These are phyloP conservation scores for Lactarius trivialis DNA, from an alignment of 768 basidiomycete genomes.

Conservation along the genomic window DNA sequence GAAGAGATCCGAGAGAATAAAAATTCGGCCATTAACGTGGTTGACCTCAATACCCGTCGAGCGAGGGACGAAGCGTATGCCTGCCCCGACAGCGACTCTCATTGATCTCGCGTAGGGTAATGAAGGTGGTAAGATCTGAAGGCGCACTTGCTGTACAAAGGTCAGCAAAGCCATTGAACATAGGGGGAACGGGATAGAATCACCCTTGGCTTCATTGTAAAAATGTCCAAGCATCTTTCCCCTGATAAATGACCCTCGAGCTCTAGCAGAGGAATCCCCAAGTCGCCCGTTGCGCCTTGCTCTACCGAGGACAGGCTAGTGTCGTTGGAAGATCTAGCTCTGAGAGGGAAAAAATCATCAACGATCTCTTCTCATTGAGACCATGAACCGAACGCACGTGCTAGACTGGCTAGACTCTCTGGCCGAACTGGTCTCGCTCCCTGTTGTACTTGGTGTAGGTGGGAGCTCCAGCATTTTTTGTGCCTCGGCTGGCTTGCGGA, in stretches of 20 bases:
- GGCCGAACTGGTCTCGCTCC: conserved; percentile 47
- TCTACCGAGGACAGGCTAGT: conserved; percentile 50
- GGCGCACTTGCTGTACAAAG: conserved; percentile 66
- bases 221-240: conserved; percentile 81
- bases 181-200: conserved; percentile 18
- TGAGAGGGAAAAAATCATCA: conserved; percentile 26
- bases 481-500: conserved; percentile 28
- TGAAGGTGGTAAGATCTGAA: conserved; percentile 81
- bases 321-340: conserved; percentile 56
- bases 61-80: conserved; percentile 70
- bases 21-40: conserved; percentile 75
- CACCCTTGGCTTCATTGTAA: conserved; percentile 92
- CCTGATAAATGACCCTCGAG: conserved; percentile 77
- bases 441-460: conserved; percentile 30
- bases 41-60: conserved; percentile 67
- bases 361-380: not conserved
- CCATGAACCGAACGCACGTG: conserved; percentile 38
- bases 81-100: conserved; percentile 62
- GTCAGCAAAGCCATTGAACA: not conserved
- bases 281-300: conserved; percentile 44
- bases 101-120: conserved; percentile 75
- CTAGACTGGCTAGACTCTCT: conserved; percentile 46
- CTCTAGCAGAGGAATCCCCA: conserved; percentile 58
- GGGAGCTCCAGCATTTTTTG: conserved; percentile 15
- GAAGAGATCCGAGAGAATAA: conserved; percentile 89